phyloP scores from a whole-genome alignment of 2,329 filamentous ascomycete species.

The Trichoderma brevicompactum region DNA sequence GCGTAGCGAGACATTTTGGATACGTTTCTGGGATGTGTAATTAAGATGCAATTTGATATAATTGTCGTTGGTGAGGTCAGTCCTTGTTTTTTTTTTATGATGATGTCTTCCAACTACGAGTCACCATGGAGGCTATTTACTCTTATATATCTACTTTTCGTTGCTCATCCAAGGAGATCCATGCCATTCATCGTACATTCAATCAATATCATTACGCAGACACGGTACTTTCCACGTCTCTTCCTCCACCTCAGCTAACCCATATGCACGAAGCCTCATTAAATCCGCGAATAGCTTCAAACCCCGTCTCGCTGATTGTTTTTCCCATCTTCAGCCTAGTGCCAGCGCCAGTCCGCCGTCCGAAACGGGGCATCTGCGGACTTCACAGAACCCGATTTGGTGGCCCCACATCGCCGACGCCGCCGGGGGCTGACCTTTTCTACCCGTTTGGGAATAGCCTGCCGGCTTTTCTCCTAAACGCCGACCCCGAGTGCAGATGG shows the following conservation, averaged over 20 bases:
- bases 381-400: background rate
- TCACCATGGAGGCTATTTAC: background rate
- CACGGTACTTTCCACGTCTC: background rate
- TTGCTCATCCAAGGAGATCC: too few relatives aligned
- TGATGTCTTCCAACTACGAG: background rate
- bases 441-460: conserved; percentile 12
- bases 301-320: conserved; percentile 16
- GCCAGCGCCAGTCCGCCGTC: background rate
- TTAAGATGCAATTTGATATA: background rate
- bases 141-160: background rate
- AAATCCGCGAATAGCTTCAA: conserved; percentile 14
- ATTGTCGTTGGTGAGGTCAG: background rate
- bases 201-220: too few relatives aligned
- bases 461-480: conserved; percentile 11
- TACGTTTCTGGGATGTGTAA: background rate
- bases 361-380: conserved; percentile 1
- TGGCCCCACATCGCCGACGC: conserved; percentile 4
- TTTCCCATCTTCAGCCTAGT: conserved; percentile 4
- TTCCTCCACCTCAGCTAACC: background rate
- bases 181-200: too few relatives aligned
- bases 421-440: conserved; percentile 12
- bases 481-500: conserved; percentile 4
- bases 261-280: background rate
- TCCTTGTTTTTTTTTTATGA: background rate
- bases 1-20: conserved; percentile 31